Base-by-base conservation (phyloP, 805 yeast genomes). In the Tetrapisispora arboricola region DNA sequence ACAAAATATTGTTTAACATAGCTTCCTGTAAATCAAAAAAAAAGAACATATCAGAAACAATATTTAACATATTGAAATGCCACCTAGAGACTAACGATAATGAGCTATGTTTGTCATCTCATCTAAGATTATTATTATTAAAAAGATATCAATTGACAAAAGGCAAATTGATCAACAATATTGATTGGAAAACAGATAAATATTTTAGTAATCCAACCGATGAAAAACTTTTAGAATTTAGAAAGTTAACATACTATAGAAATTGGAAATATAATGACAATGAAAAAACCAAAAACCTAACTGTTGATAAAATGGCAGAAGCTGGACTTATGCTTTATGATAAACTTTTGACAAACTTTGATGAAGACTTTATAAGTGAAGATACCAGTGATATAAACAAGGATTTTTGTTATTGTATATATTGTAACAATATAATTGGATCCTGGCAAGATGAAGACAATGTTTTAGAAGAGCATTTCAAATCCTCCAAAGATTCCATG, bases 381-480 rank as follows among this genome's bases (percentile, higher is more conserved):
- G 20, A 16, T n/a, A 34, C 41, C 61, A 67, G 40, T 59, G 63
- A 25, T 57, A 64, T 38, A 53, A 53, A 21, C 13, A 39, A 17
- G 3, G 79, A 75, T 49, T 68, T 75, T 39, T 73, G 73, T 9
- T 67, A 76, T 13, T 82, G 90, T 57, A 71, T 69, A 40, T 63
- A 67, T 50, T 82, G 90, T 58, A 62, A 68, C 21, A 64, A 64
- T 42, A 69, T 79, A 1, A 64, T 71, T 36, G 76, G 72, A 22
- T 76, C 76, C 15, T 80, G 86, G 86, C 73, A 67, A 38, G 39
- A 50, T 1, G 57, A 58, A 3, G 82, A 77, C 54, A 70, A 68
- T 44, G 81, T 83, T 0, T 34, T 67, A 1, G 55, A 50, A 29
- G 79, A 72, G 49, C 84, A 78, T 54, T 57, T 40, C 28, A 45